phyloP scores from a whole-genome alignment of 1,284 basidiomycete genomes.

The Pyrrhoderma noxium region DNA sequence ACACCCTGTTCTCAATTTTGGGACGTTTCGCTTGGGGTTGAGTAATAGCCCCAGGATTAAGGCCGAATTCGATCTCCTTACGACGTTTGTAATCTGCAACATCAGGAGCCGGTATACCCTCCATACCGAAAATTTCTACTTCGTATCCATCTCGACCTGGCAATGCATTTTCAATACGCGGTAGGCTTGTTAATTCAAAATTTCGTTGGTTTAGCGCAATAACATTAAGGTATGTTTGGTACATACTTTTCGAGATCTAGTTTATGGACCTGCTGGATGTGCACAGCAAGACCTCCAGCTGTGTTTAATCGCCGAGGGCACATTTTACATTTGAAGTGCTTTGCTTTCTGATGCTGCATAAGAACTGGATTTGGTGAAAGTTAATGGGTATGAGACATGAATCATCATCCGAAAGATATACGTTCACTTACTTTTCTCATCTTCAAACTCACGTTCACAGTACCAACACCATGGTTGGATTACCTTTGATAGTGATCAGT shows the following conservation, averaged over 20 bases:
- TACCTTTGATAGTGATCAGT: conserved; percentile 40
- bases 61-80: conserved; percentile 87
- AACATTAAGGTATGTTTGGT: not conserved
- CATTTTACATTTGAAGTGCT: conserved; percentile 97
- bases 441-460: conserved; percentile 97
- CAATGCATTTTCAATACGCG: conserved; percentile 90
- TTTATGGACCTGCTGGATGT: conserved; percentile 98
- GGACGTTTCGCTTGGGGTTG: conserved; percentile 76
- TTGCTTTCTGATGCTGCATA: conserved; percentile 98
- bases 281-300: conserved; percentile 96
- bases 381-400: not conserved
- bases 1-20: conserved; percentile 73
- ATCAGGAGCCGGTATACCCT: conserved; percentile 92
- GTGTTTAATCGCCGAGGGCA: conserved; percentile 95
- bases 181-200: conserved; percentile 37
- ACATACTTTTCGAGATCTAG: conserved; percentile 91
- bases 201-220: not conserved
- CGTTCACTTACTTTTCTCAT: conserved; percentile 74
- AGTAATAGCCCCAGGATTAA: conserved; percentile 72
- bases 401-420: not conserved
- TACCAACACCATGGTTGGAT: conserved; percentile 98
- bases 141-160: conserved; percentile 97
- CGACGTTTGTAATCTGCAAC: conserved; percentile 91
- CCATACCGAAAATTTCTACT: conserved; percentile 99
- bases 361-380: conserved; percentile 54